These are phyloP conservation scores for Botrytis sinoallii DNA, from an alignment of 2,329 filamentous ascomycete genomes.

Conservation along the genomic window DNA sequence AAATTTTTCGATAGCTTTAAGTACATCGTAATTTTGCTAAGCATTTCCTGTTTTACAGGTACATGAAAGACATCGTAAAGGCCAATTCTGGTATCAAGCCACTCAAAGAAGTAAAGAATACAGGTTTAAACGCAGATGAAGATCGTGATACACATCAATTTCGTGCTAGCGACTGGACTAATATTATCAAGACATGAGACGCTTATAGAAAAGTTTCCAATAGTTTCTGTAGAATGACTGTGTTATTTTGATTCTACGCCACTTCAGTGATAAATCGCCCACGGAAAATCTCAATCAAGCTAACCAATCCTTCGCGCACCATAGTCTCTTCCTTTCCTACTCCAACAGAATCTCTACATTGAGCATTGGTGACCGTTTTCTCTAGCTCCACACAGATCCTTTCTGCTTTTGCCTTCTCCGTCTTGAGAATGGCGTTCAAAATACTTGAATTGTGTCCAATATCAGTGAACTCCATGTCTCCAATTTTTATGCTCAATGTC, in stretches of 20 bases:
- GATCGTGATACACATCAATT: background rate
- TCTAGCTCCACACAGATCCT: background rate
- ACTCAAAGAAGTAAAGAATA: background rate
- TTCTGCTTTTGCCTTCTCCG: background rate
- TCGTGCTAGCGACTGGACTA: background rate
- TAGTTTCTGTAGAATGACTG: background rate
- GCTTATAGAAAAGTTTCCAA: background rate
- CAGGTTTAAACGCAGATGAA: background rate
- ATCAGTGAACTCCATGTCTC: background rate
- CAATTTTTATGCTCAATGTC: background rate
- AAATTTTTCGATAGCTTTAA: background rate
- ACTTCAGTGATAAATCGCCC: background rate
- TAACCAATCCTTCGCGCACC: background rate
- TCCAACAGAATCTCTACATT: background rate
- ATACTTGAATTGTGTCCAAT: background rate
- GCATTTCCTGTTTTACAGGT: background rate
- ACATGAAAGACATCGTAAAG: background rate
- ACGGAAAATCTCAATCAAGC: background rate
- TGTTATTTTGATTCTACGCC: background rate
- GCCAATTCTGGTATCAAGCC: background rate
- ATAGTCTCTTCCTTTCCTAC: background rate
- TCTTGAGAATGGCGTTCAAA: background rate
- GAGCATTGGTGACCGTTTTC: background rate
- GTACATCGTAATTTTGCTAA: background rate
- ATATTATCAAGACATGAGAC: background rate